phyloP scores from a whole-genome alignment of 345 rosid genomes.

The Eucalyptus curtisii region DNA sequence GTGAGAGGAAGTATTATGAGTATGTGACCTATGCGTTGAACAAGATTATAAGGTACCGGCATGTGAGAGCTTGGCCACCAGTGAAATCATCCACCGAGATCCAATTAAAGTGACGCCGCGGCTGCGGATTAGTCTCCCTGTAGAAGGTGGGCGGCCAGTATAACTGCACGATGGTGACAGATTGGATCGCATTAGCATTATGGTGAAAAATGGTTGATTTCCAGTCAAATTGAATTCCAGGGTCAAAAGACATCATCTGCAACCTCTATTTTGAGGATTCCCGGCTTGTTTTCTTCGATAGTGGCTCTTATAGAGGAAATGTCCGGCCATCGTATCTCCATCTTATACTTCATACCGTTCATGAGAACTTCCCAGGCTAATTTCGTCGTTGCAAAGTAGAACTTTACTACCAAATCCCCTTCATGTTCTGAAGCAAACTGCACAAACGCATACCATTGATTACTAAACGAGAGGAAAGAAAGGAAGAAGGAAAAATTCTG shows the following conservation, averaged over 20 bases:
- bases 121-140: conserved; percentile 1
- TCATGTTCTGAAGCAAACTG: conserved; percentile 20
- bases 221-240: not conserved
- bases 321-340: conserved; percentile 24
- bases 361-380: conserved; percentile 61
- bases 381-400: conserved; percentile 36
- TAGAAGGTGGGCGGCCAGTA: not conserved
- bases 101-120: conserved; percentile 5
- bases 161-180: not conserved
- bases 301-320: conserved; percentile 11
- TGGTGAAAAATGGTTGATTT: not conserved
- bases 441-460: not conserved
- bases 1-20: not conserved
- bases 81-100: not conserved
- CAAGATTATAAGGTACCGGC: not conserved
- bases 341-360: conserved; percentile 16
- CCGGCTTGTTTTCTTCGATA: conserved; percentile 7
- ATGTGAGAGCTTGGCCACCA: not conserved
- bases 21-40: not conserved
- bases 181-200: not conserved
- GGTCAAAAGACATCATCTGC: not conserved
- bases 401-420: conserved; percentile 40
- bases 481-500: not conserved
- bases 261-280: conserved; percentile 24
- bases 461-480: not conserved